Base-by-base conservation (phyloP, 2,329 filamentous ascomycete genomes). In the Penicillium expansum region DNA sequence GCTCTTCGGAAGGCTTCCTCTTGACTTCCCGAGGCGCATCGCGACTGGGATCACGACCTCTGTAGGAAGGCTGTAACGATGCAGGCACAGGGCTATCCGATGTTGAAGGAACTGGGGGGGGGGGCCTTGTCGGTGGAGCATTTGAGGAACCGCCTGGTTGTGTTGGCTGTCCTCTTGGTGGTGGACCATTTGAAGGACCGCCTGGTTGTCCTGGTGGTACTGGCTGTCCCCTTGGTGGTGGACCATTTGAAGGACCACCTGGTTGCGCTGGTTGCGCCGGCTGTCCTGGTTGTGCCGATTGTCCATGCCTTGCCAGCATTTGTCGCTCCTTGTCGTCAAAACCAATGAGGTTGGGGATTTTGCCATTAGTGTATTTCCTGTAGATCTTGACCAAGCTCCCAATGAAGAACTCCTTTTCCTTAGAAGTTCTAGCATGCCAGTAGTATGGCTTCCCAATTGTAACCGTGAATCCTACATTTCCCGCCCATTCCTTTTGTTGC, bases 321-420 rank as follows among this genome's bases (percentile, higher is more conserved):
- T 93, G 90, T 58, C 88, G 79, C 76, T 97, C 92, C 58, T 83
- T 84, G 50, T 85, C 82, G 65, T 93, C 90, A 71, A 99, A 97
- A 8, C 93, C 93, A 54, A 84, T 79, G 50, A 99, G 80, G 57
- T 89, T 84, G 2, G 94, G 94, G 32, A 86, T 76, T 68, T 87
- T 89, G 13, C 93, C 93, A 29, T 91, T 90, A 0, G 94, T 97
- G 71, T 97, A 99, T 76, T 97, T 99, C 67, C 87, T 87, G 73
- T 90, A 99, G 63, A 99, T 97, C 76, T 97, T 99, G 70, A 97
- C 86, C 65, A 97, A 77, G 74, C 92, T 97, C 33, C 90, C 92
- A 68, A 99, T 94, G 75, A 99, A 99, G 77, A 97, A 97, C 71
- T 96, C 93, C 80, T 97, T 97, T 77, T 99, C 94, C 78, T 97